Evolutionary conservation across 1,284 basidiomycete species (phyloP), one percentile per base, ranked within the genome.

Genomic region (Ceratobasidium sp.): DNA sequence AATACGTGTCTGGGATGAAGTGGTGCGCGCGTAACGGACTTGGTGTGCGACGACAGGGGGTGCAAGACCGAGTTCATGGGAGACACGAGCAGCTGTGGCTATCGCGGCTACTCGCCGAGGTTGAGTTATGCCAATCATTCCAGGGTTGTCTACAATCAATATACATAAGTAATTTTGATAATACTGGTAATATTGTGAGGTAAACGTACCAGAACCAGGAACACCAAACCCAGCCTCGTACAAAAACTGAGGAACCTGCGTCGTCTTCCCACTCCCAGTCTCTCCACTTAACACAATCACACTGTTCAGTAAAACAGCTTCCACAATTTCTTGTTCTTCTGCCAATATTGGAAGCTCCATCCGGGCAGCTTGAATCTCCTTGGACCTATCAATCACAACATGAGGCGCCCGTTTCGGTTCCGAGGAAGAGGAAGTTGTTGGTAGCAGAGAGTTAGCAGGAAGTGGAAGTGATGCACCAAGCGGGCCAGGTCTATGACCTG

Each of bases 191-290:
- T 4, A 33, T 33, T 4, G 33, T 33, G 33, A 4, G 33, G 33
- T n/a, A 56, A 23, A 79, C 82, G 78, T 83, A 94, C 96, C 94
- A 83, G 95, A 94, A 20, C 89, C 92, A 4, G 91, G 89, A 77
- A 91, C 90, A 0, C 97, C 98, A 83, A 97, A 99, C 0, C 96
- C 98, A n/a, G 95, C 95, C 85, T 99, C 98, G 82, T 94, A 94
- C 13, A 95, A 85, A 86, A 95, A 94, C 84, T 99, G 98, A 3
- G 98, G 98, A 1, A 99, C 92, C 85, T 99, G 98, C 0, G 98
- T 99, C 0, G 98, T 99, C 87, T 99, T 99, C 70, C 98, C 98
- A 83, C 95, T 97, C 79, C 98, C 98, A 6, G 98, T 99, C 84
- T 94, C 93, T 85, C 93, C 93, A 81, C 92, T 94, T 63, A 95